These are phyloP conservation scores for Stagonosporopsis tanaceti DNA, from an alignment of 2,329 filamentous ascomycete genomes.

Conservation along the genomic window DNA sequence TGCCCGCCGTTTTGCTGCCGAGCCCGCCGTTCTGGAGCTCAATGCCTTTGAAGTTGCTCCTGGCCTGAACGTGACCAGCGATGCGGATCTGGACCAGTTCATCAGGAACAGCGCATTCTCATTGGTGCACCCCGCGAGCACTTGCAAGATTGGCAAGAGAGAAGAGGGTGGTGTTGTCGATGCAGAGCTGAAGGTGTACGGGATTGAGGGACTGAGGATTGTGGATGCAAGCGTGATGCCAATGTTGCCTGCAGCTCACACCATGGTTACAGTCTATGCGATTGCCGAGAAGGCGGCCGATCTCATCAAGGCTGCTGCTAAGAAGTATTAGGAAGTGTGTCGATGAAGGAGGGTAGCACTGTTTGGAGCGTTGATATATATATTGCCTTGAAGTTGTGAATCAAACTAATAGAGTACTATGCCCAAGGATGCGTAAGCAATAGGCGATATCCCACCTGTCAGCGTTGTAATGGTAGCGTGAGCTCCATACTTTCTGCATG, in stretches of 20 bases:
- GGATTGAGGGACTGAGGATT: constrained; percentile 29
- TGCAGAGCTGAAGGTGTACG: constrained; percentile 35
- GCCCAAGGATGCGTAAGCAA: constrained; percentile 3
- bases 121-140: constrained; percentile 39
- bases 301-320: constrained; percentile 5
- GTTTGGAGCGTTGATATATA: not conserved
- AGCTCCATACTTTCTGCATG: constrained; percentile 49
- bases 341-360: not conserved
- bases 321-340: not conserved
- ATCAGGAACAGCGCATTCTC: constrained; percentile 26
- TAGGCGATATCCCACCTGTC: constrained; percentile 5
- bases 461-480: not conserved
- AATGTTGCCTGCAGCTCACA: constrained; percentile 29
- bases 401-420: constrained; percentile 5
- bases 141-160: constrained; percentile 35
- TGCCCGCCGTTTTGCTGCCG: constrained; percentile 22
- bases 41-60: constrained; percentile 32
- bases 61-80: constrained; percentile 29
- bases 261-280: constrained; percentile 32
- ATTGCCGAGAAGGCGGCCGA: constrained; percentile 31
- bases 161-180: constrained; percentile 42
- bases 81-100: constrained; percentile 28
- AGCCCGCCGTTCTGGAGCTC: constrained; percentile 26
- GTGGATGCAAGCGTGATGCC: constrained; percentile 32
- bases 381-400: not conserved